Conservation (phyloP, 306 rosid genomes). For the Cucumis cinereus region DNA sequence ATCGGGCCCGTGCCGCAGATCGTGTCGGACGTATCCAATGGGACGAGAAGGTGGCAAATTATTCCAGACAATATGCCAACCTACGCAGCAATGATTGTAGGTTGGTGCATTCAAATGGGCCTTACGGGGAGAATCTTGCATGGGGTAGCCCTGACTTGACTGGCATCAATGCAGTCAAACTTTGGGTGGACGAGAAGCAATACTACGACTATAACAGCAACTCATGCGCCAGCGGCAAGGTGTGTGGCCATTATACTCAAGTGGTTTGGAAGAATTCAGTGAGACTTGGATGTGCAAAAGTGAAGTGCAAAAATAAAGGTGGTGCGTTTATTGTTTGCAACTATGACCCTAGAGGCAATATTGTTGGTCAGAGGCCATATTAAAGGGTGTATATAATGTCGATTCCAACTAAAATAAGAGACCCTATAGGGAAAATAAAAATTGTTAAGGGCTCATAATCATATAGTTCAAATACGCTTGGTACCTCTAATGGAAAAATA, state of each 20-base stretch:
- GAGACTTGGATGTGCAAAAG: constrained; percentile 21
- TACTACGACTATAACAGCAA: constrained; percentile 7
- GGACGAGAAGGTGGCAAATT: constrained; percentile 11
- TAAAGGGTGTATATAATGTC: neutral
- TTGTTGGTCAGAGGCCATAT: neutral
- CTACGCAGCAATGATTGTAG: constrained; percentile 7
- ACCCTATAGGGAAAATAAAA: no score
- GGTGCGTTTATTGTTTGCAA: constrained; percentile 14
- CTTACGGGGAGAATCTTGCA: constrained; percentile 37
- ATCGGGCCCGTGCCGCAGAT: neutral
- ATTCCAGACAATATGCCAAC: constrained; percentile 18
- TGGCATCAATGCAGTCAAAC: constrained; percentile 12
- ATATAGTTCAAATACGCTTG: no score
- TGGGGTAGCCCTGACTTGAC: constrained; percentile 12
- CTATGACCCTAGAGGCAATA: constrained; percentile 15
- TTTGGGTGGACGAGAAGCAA: constrained; percentile 15
- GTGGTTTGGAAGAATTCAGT: constrained; percentile 21
- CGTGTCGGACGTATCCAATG: constrained; percentile 17
- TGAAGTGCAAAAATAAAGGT: neutral
- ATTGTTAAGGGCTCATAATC: no score
- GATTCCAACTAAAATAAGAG: no score
- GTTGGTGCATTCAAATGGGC: constrained; percentile 22
- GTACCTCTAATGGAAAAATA: no score
- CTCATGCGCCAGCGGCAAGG: neutral
- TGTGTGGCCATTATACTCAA: constrained; percentile 29